Evolutionary conservation across 352 stramenopile genomes (phyloP).

Genomic region (Globisporangium barbulae): DNA sequence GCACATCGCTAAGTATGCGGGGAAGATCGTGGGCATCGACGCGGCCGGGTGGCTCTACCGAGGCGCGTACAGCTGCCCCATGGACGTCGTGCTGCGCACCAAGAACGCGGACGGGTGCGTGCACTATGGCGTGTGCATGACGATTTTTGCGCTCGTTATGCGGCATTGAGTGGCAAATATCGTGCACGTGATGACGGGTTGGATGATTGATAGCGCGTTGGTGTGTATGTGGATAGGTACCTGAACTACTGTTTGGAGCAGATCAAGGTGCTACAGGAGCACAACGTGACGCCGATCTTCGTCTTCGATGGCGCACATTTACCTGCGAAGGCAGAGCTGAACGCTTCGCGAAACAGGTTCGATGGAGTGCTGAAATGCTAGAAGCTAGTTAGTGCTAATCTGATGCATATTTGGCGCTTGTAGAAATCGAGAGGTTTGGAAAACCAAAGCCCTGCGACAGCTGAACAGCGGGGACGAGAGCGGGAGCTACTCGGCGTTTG

Average conservation of each 20-base stretch:
- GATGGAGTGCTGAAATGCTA: not conserved
- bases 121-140: not conserved
- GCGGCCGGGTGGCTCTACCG: conserved; percentile 87
- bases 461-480: conserved; percentile 23
- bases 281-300: conserved; percentile 85
- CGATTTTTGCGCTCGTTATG: not conserved
- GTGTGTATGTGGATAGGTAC: conserved; percentile 33
- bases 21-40: conserved; percentile 74
- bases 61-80: conserved; percentile 83
- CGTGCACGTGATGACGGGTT: not conserved
- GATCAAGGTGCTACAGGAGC: conserved; percentile 82
- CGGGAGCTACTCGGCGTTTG: conserved; percentile 30
- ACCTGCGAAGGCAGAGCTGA: conserved; percentile 81
- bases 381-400: not conserved
- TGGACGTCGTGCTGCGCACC: conserved; percentile 68
- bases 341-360: conserved; percentile 45
- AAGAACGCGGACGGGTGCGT: conserved; percentile 48
- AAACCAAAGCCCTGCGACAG: conserved; percentile 33
- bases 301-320: conserved; percentile 94
- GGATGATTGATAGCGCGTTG: not conserved
- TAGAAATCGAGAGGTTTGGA: conserved; percentile 39
- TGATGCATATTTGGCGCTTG: conserved; percentile 5
- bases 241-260: conserved; percentile 87
- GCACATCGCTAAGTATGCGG: conserved; percentile 73
- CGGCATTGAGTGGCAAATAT: not conserved